Conservation (phyloP, 2,329 filamentous ascomycete genomes). For the Bimuria novae-zelandiae region DNA sequence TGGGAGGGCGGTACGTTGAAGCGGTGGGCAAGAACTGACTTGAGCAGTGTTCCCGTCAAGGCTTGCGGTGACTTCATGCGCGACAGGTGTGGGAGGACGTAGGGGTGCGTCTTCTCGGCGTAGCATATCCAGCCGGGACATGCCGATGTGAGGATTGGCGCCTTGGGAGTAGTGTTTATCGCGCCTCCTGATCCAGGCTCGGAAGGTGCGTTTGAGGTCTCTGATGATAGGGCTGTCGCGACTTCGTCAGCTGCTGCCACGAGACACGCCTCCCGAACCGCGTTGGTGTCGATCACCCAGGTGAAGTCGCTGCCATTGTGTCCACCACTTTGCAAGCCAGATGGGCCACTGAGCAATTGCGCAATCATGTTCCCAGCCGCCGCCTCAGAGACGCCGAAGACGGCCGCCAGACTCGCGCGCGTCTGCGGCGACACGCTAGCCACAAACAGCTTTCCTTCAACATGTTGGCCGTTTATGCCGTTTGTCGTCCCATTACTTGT, state of each 20-base stretch:
- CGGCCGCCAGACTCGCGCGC: slow-evolving; percentile 84
- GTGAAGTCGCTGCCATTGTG: slow-evolving; percentile 76
- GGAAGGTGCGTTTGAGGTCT: slow-evolving; percentile 26
- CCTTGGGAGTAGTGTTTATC: slow-evolving; percentile 54
- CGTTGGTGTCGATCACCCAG: slow-evolving; percentile 90
- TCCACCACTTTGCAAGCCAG: slow-evolving; percentile 72
- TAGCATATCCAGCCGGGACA: slow-evolving; percentile 99
- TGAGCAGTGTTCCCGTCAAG: slow-evolving; percentile 84
- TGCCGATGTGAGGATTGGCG: slow-evolving; percentile 80
- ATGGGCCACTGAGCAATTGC: slow-evolving; percentile 72
- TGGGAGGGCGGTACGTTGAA: slow-evolving; percentile 74
- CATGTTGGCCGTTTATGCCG: slow-evolving; percentile 22
- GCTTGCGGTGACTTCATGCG: slow-evolving; percentile 93
- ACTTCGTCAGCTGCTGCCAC: slow-evolving; percentile 61
- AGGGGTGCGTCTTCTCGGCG: slow-evolving; percentile 95
- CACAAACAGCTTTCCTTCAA: slow-evolving; percentile 77
- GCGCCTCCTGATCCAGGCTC: slow-evolving; percentile 38
- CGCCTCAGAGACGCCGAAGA: slow-evolving; percentile 72
- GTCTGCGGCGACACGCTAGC: slow-evolving; percentile 93
- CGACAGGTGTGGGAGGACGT: slow-evolving; percentile 89
- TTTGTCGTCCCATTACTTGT: slow-evolving; percentile 18
- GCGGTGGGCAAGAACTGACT: slow-evolving; percentile 76
- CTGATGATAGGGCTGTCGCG: slow-evolving; percentile 39
- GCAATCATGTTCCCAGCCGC: slow-evolving; percentile 83
- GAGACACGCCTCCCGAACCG: slow-evolving; percentile 79